Evolutionary conservation across 169 alveolate genomes (phyloP).

Genomic region (Plasmodium yoelii): DNA sequence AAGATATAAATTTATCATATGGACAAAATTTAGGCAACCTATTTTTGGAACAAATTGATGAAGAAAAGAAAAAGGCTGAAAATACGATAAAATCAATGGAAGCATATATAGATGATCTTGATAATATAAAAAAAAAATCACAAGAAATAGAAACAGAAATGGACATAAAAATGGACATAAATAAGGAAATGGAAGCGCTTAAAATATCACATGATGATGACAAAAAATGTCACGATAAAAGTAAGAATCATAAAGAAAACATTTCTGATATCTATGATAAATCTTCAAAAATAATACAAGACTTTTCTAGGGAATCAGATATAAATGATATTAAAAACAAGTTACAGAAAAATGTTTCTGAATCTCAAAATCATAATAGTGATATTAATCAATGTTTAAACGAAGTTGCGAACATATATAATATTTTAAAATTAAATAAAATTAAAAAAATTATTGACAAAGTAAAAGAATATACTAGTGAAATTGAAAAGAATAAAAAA

Average conservation of each 20-base stretch:
- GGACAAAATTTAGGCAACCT: background rate
- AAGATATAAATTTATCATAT: background rate
- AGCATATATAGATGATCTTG: background rate
- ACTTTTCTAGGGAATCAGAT: background rate
- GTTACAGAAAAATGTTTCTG: background rate
- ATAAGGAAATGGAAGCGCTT: too few relatives aligned
- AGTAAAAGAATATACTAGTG: background rate
- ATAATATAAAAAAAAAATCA: background rate
- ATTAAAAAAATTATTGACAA: background rate
- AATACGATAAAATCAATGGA: background rate
- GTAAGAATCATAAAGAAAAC: too few relatives aligned
- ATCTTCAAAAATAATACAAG: too few relatives aligned
- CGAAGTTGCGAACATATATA: background rate
- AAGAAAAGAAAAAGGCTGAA: conserved; percentile 1
- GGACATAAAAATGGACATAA: too few relatives aligned
- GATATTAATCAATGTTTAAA: background rate
- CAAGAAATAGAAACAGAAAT: too few relatives aligned
- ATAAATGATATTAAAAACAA: background rate
- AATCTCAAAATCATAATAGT: background rate
- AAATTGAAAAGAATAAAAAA: background rate
- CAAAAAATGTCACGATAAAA: background rate
- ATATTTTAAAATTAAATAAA: background rate
- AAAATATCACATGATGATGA: background rate
- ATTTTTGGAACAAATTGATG: background rate
- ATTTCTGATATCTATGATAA: too few relatives aligned